Evolutionary conservation across 2,329 filamentous ascomycete genomes (phyloP).

Genomic region (Colletotrichum sp.): DNA sequence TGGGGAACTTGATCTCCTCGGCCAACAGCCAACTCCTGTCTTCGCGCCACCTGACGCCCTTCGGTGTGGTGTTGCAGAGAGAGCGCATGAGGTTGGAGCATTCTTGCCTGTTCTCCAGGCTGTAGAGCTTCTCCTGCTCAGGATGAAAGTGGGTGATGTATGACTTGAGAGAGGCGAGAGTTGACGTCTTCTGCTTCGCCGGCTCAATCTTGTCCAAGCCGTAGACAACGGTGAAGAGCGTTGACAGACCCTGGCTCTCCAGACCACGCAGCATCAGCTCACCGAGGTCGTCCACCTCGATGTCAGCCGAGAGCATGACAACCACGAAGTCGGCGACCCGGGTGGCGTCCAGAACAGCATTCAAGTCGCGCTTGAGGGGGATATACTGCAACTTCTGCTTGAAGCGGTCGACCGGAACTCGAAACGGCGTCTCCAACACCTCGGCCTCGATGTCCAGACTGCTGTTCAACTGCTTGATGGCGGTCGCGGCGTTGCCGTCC

Average conservation of each 20-base stretch:
- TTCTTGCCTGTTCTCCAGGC: constrained; percentile 86
- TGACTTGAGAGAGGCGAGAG: constrained; percentile 84
- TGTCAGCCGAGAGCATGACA: constrained; percentile 79
- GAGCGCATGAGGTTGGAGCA: constrained; percentile 90
- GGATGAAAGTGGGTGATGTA: constrained; percentile 96
- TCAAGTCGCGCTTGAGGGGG: constrained; percentile 73
- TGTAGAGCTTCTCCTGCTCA: constrained; percentile 88
- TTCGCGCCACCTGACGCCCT: constrained; percentile 94
- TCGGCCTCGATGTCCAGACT: constrained; percentile 81
- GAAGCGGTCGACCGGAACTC: constrained; percentile 83
- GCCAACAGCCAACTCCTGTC: constrained; percentile 95
- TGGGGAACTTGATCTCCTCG: constrained; percentile 78
- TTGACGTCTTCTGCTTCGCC: constrained; percentile 76
- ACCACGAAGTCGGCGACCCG: constrained; percentile 91
- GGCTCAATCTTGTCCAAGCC: constrained; percentile 80
- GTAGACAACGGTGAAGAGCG: constrained; percentile 85
- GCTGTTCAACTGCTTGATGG: constrained; percentile 73
- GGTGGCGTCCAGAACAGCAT: constrained; percentile 82
- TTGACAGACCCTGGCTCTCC: constrained; percentile 94
- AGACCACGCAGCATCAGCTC: constrained; percentile 86
- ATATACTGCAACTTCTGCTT: constrained; percentile 94
- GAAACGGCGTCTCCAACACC: constrained; percentile 62
- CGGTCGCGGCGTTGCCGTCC: constrained; percentile 70
- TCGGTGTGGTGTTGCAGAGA: constrained; percentile 89
- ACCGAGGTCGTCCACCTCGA: constrained; percentile 84